Evolutionary conservation across 495 filamentous ascomycete species (phyloP).

Genomic region (Talaromyces stipitatus): DNA sequence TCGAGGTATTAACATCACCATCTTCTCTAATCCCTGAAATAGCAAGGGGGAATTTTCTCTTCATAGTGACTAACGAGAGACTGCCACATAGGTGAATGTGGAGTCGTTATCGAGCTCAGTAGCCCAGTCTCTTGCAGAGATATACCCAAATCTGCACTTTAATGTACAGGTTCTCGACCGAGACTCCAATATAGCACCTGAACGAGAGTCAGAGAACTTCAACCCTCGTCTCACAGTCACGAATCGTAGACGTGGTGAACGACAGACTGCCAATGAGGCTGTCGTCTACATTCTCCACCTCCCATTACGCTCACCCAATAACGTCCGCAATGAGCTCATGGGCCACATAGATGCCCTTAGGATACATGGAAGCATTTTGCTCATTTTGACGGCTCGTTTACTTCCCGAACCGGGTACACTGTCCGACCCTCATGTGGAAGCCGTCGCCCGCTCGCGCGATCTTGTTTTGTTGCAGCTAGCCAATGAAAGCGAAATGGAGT

Average conservation of each 20-base stretch:
- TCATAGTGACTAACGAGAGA: too few species aligned
- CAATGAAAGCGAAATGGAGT: slow-evolving; percentile 20
- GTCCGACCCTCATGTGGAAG: slow-evolving; percentile 14
- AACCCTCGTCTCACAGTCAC: slow-evolving; percentile 17
- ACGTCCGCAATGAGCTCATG: slow-evolving; percentile 7
- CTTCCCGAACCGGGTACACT: slow-evolving; percentile 16
- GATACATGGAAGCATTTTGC: slow-evolving; percentile 8
- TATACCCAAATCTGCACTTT: too few species aligned
- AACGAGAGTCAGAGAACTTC: too few species aligned
- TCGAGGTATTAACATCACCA: not conserved
- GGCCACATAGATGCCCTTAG: slow-evolving; percentile 15
- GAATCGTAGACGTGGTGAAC: slow-evolving; percentile 10
- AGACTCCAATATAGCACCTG: slow-evolving; percentile 3
- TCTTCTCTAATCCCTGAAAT: not conserved
- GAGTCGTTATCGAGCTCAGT: too few species aligned
- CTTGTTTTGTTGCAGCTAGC: slow-evolving; percentile 17
- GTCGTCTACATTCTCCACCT: slow-evolving; percentile 24
- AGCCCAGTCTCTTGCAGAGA: too few species aligned
- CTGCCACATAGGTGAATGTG: too few species aligned
- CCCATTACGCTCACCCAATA: slow-evolving; percentile 10
- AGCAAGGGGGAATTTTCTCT: not conserved
- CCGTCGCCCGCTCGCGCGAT: slow-evolving; percentile 19
- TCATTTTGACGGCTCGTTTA: slow-evolving; percentile 15
- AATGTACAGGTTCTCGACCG: too few species aligned
- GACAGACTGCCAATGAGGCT: slow-evolving; percentile 18